Evolutionary conservation across 1,284 basidiomycete species (phyloP).

Genomic region (Amylostereum areolatum): DNA sequence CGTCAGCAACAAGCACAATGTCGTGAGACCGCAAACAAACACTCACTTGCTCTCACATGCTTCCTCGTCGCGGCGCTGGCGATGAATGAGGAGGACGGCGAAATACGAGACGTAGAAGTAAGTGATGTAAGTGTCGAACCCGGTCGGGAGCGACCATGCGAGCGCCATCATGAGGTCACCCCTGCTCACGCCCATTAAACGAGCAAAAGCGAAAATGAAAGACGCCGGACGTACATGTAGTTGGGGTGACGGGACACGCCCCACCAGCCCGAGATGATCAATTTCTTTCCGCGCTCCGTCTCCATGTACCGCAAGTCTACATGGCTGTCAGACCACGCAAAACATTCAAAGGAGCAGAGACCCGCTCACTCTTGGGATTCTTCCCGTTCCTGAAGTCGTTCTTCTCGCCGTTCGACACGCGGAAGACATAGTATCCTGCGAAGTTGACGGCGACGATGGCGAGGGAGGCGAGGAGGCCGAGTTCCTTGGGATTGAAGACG

Average conservation of each 20-base stretch:
- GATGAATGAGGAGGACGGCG: slow-evolving; percentile 83
- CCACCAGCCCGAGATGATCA: slow-evolving; percentile 98
- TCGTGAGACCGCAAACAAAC: slow-evolving; percentile 4
- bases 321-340: neutral
- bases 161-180: slow-evolving; percentile 89
- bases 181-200: slow-evolving; percentile 27
- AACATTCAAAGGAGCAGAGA: too few relatives aligned
- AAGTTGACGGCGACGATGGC: slow-evolving; percentile 67
- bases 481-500: slow-evolving; percentile 79
- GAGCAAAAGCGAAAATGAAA: slow-evolving; percentile 1
- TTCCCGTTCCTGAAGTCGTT: slow-evolving; percentile 90
- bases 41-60: slow-evolving; percentile 82
- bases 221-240: slow-evolving; percentile 60
- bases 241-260: slow-evolving; percentile 91
- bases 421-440: slow-evolving; percentile 90
- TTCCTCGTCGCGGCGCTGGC: slow-evolving; percentile 90
- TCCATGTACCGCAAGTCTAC: slow-evolving; percentile 77
- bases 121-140: slow-evolving; percentile 87
- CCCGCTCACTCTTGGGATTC: slow-evolving; percentile 80
- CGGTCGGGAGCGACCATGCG: slow-evolving; percentile 92
- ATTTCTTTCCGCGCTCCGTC: slow-evolving; percentile 83
- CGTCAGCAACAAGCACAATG: slow-evolving; percentile 5
- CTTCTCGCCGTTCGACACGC: slow-evolving; percentile 88
- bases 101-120: slow-evolving; percentile 97
- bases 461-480: slow-evolving; percentile 60